These are phyloP conservation scores for Juncus inflexus DNA, from an alignment of 176 grass and related monocot genomes.

Conservation along the genomic window DNA sequence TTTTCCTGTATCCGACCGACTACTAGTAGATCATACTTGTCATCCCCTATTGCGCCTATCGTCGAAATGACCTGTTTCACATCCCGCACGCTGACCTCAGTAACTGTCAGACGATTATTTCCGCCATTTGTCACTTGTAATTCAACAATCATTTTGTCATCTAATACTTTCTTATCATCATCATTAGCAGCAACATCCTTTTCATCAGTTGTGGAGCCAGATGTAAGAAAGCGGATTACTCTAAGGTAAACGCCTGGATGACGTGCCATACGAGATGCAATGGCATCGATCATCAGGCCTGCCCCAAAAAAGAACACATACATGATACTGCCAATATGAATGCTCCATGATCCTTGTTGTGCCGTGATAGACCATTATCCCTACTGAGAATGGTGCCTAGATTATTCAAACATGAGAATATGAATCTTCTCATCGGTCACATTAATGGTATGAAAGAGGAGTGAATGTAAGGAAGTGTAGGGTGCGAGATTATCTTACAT, in stretches of 20 bases:
- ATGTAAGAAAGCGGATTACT: slow-evolving; percentile 16
- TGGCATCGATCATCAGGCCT: slow-evolving; percentile 33
- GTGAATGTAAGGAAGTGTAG: not conserved
- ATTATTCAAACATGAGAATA: not conserved
- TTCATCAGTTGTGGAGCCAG: not conserved
- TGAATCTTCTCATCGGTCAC: no score
- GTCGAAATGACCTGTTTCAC: slow-evolving; percentile 1
- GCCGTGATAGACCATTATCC: slow-evolving; percentile 30
- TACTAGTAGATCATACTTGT: slow-evolving; percentile 23
- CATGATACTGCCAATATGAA: not conserved
- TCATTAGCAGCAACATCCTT: not conserved
- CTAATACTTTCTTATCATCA: slow-evolving; percentile 5
- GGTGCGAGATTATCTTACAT: not conserved
- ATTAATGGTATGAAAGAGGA: not conserved
- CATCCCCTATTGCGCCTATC: not conserved
- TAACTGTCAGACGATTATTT: slow-evolving; percentile 21
- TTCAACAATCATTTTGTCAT: slow-evolving; percentile 24
- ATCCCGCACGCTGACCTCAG: slow-evolving; percentile 9
- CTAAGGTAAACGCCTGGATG: slow-evolving; percentile 3
- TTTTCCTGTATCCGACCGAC: slow-evolving; percentile 19
- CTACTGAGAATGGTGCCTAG: slow-evolving; percentile 24
- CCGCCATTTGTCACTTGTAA: not conserved
- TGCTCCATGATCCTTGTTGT: not conserved
- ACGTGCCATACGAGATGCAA: slow-evolving; percentile 14
- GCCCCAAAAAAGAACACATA: slow-evolving; percentile 35